Evolutionary conservation across 1,284 basidiomycete species (phyloP), one percentile per base, ranked within the genome.

Genomic region (Inonotus hispidus): DNA sequence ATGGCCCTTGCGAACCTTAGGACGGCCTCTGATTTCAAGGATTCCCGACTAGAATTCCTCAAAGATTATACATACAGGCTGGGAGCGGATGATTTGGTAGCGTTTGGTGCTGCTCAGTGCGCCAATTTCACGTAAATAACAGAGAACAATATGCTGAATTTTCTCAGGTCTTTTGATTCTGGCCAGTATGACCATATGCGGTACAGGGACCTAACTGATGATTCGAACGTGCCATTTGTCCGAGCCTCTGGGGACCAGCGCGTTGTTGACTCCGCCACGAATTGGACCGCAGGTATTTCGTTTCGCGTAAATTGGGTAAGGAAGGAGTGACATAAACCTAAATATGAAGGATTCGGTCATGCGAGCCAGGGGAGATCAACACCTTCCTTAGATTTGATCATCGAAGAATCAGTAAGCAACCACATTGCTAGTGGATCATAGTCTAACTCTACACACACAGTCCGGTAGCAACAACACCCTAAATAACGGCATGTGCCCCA

Each of bases 31-130:
- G 55, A 70, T n/a, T 81, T 77, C 69, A 73, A 73, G 0, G 75
- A 85, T 59, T 69, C 78, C 0, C 72, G 76, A 10, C 74, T 93
- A 3, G 65, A 76, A 1, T 95, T 94, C 69, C 70, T 94, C 57
- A 71, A 70, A 10, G 72, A 78, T 21, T 90, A 84, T 63, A 77
- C 75, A n/a, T 87, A 87, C 67, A 71, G 79, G 35, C 75, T 94
- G n/a, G 82, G 82, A 1, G 68, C 66, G 1, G 79, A 85, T 54
- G 77, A 84, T 63, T 74, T 95, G 23, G 82, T 91, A 13, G 77
- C 82, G 1, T 83, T 85, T 62, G 93, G 93, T 1, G 84, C 84
- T 2, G 71, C 76, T 4, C 82, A 92, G 91, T 93, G 67, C 65
- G 88, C 78, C 1, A n/a, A 13, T 7, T 11, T 52, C 14, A 19